A percentile compares a stretch with the other conserved stretches of the same genome.
Conservation (phyloP, 139 green algal genomes). For the Yamagishiella unicocca region DNA sequence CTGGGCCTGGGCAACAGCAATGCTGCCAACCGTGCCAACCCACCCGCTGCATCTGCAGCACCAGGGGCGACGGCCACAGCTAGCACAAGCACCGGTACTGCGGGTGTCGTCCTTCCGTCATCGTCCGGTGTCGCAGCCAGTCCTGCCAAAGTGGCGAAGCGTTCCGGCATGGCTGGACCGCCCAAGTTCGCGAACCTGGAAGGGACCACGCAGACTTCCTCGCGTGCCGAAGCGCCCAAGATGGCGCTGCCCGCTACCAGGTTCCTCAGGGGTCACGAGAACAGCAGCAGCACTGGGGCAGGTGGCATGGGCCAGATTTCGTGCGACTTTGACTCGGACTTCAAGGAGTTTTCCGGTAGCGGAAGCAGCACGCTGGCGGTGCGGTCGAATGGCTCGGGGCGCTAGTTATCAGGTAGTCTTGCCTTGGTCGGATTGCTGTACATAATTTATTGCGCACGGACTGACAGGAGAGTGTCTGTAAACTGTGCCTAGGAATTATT, state of each 20-base stretch:
- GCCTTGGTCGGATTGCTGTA: no score
- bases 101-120: neutral
- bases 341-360: neutral
- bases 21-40: neutral
- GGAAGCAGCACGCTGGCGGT: no score
- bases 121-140: neutral
- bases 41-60: neutral
- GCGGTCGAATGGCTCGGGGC: no score
- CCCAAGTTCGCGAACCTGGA: slow-evolving; percentile 30
- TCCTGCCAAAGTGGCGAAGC: neutral
- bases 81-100: neutral
- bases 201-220: neutral
- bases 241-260: neutral
- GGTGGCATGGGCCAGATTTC: no score
- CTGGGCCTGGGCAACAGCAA: neutral
- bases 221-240: neutral
- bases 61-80: neutral
- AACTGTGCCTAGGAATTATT: no score
- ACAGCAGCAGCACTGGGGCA: neutral
- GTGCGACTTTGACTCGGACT: neutral
- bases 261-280: neutral
- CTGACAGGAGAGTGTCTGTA: no score
- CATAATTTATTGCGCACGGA: no score
- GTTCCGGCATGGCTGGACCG: neutral
- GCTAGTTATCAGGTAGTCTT: no score